phyloP scores from a whole-genome alignment of 2,329 filamentous ascomycete genomes.

The Xylariaceae sp. region DNA sequence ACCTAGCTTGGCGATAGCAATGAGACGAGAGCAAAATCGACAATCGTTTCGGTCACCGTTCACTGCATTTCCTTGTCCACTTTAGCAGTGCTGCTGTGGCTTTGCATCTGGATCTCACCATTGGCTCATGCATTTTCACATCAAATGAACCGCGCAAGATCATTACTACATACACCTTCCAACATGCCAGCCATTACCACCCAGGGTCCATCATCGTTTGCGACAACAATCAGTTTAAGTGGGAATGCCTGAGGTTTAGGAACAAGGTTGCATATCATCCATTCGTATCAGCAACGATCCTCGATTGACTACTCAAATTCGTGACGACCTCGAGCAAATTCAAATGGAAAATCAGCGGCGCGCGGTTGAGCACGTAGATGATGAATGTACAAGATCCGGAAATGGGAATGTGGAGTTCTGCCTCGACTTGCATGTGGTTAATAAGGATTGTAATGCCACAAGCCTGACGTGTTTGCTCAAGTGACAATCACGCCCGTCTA shows the following conservation, averaged over 20 bases:
- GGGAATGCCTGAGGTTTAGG: slow-evolving; percentile 22
- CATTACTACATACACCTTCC: slow-evolving; percentile 14
- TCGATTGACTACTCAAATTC: slow-evolving; percentile 14
- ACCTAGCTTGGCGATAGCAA: slow-evolving; percentile 82
- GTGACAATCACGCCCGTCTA: slow-evolving; percentile 20
- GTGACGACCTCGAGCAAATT: slow-evolving; percentile 22
- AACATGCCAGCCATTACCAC: slow-evolving; percentile 20
- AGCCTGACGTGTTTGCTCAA: slow-evolving; percentile 30
- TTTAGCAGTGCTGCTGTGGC: slow-evolving; percentile 47
- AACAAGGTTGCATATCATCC: slow-evolving; percentile 30
- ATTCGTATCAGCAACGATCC: slow-evolving; percentile 26
- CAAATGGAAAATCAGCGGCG: slow-evolving; percentile 21
- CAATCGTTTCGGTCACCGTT: slow-evolving; percentile 50
- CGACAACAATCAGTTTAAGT: slow-evolving; percentile 25
- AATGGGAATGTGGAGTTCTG: slow-evolving; percentile 25
- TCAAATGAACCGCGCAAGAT: slow-evolving; percentile 31
- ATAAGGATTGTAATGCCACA: slow-evolving; percentile 8
- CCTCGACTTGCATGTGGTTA: slow-evolving; percentile 8
- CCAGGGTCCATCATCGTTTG: slow-evolving; percentile 22
- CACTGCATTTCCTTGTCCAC: slow-evolving; percentile 49
- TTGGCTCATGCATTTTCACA: slow-evolving; percentile 33
- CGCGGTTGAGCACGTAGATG: slow-evolving; percentile 31
- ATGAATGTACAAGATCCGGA: slow-evolving; percentile 25
- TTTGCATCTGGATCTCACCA: slow-evolving; percentile 29
- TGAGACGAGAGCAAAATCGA: slow-evolving; percentile 52